A percentile compares a stretch with the other conserved stretches of the same genome.
Conservation (phyloP, 2,329 filamentous ascomycete genomes). For the Trematosphaeria pertusa region DNA sequence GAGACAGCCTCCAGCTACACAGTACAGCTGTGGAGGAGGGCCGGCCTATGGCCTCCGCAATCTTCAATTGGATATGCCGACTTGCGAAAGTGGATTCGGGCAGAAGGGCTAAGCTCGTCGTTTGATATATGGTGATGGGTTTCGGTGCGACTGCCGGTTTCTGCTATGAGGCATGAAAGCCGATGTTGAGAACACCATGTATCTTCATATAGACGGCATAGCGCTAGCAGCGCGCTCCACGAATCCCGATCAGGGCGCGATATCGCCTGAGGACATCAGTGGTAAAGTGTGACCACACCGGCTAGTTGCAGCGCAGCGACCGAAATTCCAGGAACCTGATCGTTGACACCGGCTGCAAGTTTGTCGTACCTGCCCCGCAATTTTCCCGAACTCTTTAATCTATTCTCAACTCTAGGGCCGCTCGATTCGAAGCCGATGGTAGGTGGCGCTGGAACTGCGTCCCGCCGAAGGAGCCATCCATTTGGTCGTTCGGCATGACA, state of each 20-base stretch:
- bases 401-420: not conserved
- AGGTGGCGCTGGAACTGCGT: no score
- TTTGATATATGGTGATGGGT: not conserved
- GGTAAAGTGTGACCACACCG: not conserved
- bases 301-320: constrained; percentile 3
- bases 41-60: not conserved
- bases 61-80: not conserved
- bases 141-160: not conserved
- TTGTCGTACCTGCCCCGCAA: not conserved
- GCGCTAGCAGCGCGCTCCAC: constrained; percentile 6
- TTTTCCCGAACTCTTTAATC: constrained; percentile 2
- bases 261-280: not conserved
- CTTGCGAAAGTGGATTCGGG: constrained; percentile 5
- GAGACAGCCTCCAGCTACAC: no score
- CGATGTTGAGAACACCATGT: not conserved
- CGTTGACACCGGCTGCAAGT: not conserved
- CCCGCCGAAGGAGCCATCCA: no score
- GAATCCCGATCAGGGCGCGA: constrained; percentile 7
- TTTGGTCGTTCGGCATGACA: no score
- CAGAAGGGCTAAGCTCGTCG: constrained; percentile 5
- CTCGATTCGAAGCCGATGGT: no score
- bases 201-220: constrained; percentile 6
- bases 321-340: not conserved
- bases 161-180: not conserved
- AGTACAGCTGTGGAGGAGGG: not conserved